Evolutionary conservation across 1,284 basidiomycete species (phyloP), one percentile per base, ranked within the genome.

Genomic region (Leccinum subatratum): DNA sequence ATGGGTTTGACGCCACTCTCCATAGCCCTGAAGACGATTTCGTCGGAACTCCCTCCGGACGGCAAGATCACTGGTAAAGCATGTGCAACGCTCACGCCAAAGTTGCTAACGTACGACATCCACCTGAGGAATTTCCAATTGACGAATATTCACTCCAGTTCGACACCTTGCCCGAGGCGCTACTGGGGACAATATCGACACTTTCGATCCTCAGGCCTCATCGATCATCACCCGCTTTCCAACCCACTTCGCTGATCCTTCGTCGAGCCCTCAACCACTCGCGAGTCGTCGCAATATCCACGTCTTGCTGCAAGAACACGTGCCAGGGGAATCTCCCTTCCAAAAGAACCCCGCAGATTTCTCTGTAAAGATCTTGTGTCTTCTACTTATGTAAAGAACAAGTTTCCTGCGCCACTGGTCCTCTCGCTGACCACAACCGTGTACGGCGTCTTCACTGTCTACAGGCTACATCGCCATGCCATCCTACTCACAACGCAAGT

Each of bases 21-120:
- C 64, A 11, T 71, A 95, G 94, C 95, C 3, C 83, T 98, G 70
- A 98, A 98, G 80, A 96, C 94, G 1, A 95, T 98, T 72, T 94
- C 95, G 0, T 85, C 91, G 18, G 94, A 97, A 77, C 83, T 98
- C 65, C 92, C 94, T 3, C 83, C 85, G 7, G 90, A 92, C 64
- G 90, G 91, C 62, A 88, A 87, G 70, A 87, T 95, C 64, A 91
- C 93, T 2, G 82, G 82, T 1, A 89, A 88, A 48, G 90, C 92
- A n/a, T 93, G 93, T 72, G 87, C 88, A 61, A 94, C 92, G 78
- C 82, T 98, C 60, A 89, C 91, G 0, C 92, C 93, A n/a, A 95
- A 72, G 82, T 95, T 25, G 80, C 88, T 70, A 91, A 86, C 75
- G 94, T 93, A 74, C 71, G 89, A 70, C 18, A 20, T 37, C 56